Evolutionary conservation across 805 yeast genomes (phyloP).

Genomic region (Suhomyces canberraensis): DNA sequence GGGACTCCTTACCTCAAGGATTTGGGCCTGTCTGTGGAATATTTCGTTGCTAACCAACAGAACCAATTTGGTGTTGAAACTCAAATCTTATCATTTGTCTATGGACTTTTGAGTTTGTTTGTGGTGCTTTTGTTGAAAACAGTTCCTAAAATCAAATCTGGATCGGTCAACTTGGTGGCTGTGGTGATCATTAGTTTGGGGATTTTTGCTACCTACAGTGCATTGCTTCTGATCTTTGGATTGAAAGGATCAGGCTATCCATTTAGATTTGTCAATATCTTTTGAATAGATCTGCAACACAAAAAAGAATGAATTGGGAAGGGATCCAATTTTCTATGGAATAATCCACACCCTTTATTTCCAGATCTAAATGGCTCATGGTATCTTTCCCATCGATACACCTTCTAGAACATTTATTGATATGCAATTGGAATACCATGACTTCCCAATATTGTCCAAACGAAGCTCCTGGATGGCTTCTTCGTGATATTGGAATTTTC

Average conservation of each 20-base stretch:
- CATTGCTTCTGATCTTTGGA: conserved; percentile 61
- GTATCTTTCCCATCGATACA: too few relatives aligned
- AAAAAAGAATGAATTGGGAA: too few relatives aligned
- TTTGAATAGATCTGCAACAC: too few relatives aligned
- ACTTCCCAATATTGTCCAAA: too few relatives aligned
- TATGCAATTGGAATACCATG: too few relatives aligned
- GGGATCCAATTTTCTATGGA: too few relatives aligned
- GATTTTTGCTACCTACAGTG: conserved; percentile 59
- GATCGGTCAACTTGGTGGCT: conserved; percentile 47
- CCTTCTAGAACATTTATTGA: too few relatives aligned
- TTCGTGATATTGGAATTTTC: too few relatives aligned
- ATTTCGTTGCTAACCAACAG: conserved; percentile 59
- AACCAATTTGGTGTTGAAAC: conserved; percentile 85
- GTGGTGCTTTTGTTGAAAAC: conserved; percentile 57
- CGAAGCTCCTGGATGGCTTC: too few relatives aligned
- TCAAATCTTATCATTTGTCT: conserved; percentile 72
- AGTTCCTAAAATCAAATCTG: conserved; percentile 46
- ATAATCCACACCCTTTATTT: too few relatives aligned
- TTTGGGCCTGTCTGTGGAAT: conserved; percentile 34
- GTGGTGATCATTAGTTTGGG: conserved; percentile 42
- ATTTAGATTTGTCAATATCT: conserved; percentile 45
- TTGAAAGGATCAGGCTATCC: conserved; percentile 79
- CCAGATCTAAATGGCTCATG: too few relatives aligned
- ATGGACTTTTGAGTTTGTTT: conserved; percentile 63
- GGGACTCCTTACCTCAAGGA: conserved; percentile 60